Percentiles rank a stretch among this genome's conserved stretches.
Evolutionary conservation across 2,329 filamentous ascomycete genomes (phyloP).

Genomic region (Pseudogymnoascus sp.): DNA sequence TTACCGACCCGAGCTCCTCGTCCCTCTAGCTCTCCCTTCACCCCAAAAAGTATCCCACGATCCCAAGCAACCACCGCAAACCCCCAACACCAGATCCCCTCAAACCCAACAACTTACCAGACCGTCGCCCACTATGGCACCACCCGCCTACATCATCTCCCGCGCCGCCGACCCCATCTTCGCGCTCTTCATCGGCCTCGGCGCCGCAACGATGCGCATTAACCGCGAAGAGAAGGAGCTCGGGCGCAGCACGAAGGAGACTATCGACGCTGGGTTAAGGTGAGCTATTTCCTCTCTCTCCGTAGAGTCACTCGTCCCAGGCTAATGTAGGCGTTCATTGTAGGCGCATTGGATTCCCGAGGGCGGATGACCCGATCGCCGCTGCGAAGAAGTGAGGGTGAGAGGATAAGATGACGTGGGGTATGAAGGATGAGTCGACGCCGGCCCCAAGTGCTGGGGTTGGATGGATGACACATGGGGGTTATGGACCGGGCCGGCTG

Average conservation of each 20-base stretch:
- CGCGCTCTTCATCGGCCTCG: slow-evolving; percentile 42
- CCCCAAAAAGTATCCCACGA: background rate
- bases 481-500: background rate
- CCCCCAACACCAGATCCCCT: background rate
- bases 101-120: background rate
- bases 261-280: slow-evolving; percentile 26
- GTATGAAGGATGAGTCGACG: background rate
- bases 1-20: background rate
- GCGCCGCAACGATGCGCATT: slow-evolving; percentile 44
- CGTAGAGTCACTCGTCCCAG: background rate
- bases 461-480: background rate
- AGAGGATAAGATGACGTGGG: background rate
- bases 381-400: background rate
- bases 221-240: slow-evolving; percentile 43
- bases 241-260: slow-evolving; percentile 24
- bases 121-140: slow-evolving; percentile 21
- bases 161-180: slow-evolving; percentile 47
- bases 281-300: slow-evolving; percentile 20
- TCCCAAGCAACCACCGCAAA: slow-evolving; percentile 2
- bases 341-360: background rate
- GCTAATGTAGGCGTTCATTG: no score
- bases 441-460: slow-evolving; percentile 1
- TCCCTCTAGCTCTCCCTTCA: background rate
- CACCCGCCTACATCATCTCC: slow-evolving; percentile 26
- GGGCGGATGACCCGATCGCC: background rate